These are phyloP conservation scores for Carex cristatella DNA, from an alignment of 176 grass and related monocot species.

Conservation along the genomic window DNA sequence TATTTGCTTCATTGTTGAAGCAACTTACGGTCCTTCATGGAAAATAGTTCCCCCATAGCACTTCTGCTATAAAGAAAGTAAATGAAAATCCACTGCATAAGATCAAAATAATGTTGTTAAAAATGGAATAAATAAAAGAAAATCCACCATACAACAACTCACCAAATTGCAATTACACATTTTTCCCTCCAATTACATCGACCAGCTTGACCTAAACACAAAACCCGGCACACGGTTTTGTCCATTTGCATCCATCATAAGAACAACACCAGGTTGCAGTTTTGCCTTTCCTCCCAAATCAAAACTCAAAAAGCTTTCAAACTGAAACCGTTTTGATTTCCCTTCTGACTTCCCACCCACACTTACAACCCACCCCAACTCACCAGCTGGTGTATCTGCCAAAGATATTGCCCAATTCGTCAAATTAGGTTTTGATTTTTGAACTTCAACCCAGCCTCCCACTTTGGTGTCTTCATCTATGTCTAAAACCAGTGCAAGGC, in stretches of 20 bases:
- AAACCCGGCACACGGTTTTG: slow-evolving; percentile 31
- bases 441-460: slow-evolving; percentile 61
- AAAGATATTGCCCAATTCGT: slow-evolving; percentile 51
- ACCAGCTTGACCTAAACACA: slow-evolving; percentile 62
- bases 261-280: slow-evolving; percentile 48
- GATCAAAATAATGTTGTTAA: not conserved
- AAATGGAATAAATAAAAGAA: not conserved
- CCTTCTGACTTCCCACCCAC: slow-evolving; percentile 44
- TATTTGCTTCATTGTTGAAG: too few relatives aligned
- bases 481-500: slow-evolving; percentile 43
- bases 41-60: not conserved
- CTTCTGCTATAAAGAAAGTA: not conserved
- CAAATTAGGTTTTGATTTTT: slow-evolving; percentile 31
- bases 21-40: not conserved
- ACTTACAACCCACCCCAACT: slow-evolving; percentile 56
- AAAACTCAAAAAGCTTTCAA: slow-evolving; percentile 66
- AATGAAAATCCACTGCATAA: not conserved
- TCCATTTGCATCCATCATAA: slow-evolving; percentile 36
- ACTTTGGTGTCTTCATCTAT: slow-evolving; percentile 73
- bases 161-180: slow-evolving; percentile 7
- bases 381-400: slow-evolving; percentile 48
- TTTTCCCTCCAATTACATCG: slow-evolving; percentile 29
- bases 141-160: not conserved
- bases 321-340: slow-evolving; percentile 33
- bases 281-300: slow-evolving; percentile 59